Conservation (phyloP, 768 basidiomycete genomes). For the Tulasnella sp. region DNA sequence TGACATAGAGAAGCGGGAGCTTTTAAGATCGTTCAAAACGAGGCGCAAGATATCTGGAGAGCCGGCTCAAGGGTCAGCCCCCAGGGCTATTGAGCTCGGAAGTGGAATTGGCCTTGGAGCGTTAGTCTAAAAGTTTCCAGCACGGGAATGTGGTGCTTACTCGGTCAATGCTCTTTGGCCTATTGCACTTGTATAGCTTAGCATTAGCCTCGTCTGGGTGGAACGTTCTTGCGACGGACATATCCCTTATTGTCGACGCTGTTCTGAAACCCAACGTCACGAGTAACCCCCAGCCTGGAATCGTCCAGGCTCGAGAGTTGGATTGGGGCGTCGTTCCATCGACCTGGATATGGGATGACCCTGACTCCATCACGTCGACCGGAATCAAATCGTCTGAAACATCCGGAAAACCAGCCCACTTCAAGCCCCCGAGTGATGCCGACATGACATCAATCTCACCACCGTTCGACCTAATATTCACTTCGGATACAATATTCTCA, state of each 20-base stretch:
- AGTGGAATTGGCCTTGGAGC: constrained; percentile 77
- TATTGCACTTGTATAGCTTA: too few relatives aligned
- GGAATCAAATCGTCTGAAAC: background rate
- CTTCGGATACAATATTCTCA: constrained; percentile 79
- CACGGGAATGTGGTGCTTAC: background rate
- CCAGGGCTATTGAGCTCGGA: constrained; percentile 68
- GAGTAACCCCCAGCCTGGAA: constrained; percentile 43
- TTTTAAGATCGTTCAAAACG: constrained; percentile 8
- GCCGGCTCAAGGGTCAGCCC: constrained; percentile 33
- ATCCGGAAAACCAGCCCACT: constrained; percentile 25
- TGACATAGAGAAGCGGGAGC: constrained; percentile 37
- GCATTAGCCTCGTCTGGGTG: constrained; percentile 55
- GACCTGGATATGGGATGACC: constrained; percentile 55
- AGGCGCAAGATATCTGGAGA: constrained; percentile 31
- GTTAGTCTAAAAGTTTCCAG: constrained; percentile 44
- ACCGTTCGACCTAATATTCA: constrained; percentile 72
- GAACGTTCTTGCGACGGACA: constrained; percentile 74
- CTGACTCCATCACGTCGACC: constrained; percentile 38
- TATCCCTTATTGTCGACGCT: constrained; percentile 55
- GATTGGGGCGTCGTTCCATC: constrained; percentile 64
- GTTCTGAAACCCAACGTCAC: constrained; percentile 63
- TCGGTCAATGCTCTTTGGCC: background rate
- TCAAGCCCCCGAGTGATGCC: constrained; percentile 27
- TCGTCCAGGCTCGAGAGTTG: constrained; percentile 57
- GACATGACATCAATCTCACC: constrained; percentile 37